Percentiles rank a stretch among this genome's conserved stretches.
phyloP scores from a whole-genome alignment of 768 basidiomycete genomes.

The Cyclocybe aegerita region DNA sequence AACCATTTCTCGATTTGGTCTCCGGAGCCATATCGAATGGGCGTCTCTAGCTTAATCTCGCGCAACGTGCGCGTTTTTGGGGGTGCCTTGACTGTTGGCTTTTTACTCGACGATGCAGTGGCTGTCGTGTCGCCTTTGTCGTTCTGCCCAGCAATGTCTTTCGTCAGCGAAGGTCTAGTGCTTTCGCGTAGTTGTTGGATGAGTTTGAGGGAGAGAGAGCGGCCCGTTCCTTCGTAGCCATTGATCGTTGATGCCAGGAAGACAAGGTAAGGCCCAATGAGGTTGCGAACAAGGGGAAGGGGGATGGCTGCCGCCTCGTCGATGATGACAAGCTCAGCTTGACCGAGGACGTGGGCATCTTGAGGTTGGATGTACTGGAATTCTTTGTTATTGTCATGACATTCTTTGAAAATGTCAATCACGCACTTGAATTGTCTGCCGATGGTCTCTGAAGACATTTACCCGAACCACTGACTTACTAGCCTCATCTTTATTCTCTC shows the following conservation, averaged over 20 bases:
- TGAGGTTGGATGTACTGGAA: conserved; percentile 96
- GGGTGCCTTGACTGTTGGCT: conserved; percentile 49
- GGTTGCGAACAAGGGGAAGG: conserved; percentile 89
- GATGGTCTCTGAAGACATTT: conserved; percentile 88
- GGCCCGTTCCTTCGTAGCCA: conserved; percentile 99
- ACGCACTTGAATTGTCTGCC: conserved; percentile 93
- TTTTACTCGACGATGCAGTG: conserved; percentile 48
- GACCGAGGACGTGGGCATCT: conserved; percentile 96
- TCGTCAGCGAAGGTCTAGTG: conserved; percentile 75
- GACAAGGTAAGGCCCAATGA: conserved; percentile 94
- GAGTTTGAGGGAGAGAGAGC: conserved; percentile 95
- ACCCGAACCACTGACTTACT: conserved; percentile 95
- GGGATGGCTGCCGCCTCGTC: conserved; percentile 99
- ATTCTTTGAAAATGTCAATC: background rate
- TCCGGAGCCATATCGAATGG: conserved; percentile 86
- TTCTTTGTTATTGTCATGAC: conserved; percentile 1
- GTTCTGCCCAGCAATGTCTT: conserved; percentile 43
- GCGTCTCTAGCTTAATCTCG: conserved; percentile 93
- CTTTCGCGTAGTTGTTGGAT: conserved; percentile 95
- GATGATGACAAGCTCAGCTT: conserved; percentile 96
- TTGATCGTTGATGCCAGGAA: conserved; percentile 99
- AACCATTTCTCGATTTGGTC: conserved; percentile 96
- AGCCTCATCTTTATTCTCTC: conserved; percentile 53
- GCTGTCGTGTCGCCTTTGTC: conserved; percentile 41
- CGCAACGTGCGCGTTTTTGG: conserved; percentile 75